These are phyloP conservation scores for Steccherinum ochraceum DNA, from an alignment of 768 basidiomycete species.

Conservation along the genomic window DNA sequence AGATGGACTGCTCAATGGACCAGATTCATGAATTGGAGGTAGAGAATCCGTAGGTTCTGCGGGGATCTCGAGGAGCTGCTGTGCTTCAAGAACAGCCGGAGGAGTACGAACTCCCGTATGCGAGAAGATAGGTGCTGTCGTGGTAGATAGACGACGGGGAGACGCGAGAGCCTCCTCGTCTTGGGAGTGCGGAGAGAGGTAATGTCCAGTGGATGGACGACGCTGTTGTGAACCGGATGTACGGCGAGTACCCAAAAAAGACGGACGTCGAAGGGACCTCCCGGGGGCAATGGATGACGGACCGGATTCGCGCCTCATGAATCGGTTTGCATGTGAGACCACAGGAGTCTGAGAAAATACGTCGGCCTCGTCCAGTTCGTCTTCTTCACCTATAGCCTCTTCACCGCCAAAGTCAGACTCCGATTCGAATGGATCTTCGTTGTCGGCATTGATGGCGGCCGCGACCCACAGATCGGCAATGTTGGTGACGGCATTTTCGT, in stretches of 20 bases:
- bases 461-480: constrained; percentile 98
- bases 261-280: constrained; percentile 25
- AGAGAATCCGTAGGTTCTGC: constrained; percentile 33
- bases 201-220: constrained; percentile 7
- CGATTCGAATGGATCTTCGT: constrained; percentile 68
- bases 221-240: constrained; percentile 24
- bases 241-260: constrained; percentile 8
- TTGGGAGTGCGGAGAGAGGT: constrained; percentile 8
- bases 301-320: constrained; percentile 14
- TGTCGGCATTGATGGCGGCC: constrained; percentile 91
- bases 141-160: constrained; percentile 52
- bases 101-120: constrained; percentile 81
- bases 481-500: constrained; percentile 90
- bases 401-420: constrained; percentile 26
- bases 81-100: constrained; percentile 68
- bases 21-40: constrained; percentile 47
- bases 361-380: constrained; percentile 20
- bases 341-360: constrained; percentile 11
- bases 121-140: constrained; percentile 72
- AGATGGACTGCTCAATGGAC: constrained; percentile 19
- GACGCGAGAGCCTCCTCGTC: constrained; percentile 16
- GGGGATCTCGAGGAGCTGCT: constrained; percentile 45
- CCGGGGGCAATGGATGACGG: constrained; percentile 10
- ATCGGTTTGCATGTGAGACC: constrained; percentile 11
- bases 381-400: constrained; percentile 19